Conservation (phyloP, 106 monocot species). For the Amphibolis antarctica region DNA sequence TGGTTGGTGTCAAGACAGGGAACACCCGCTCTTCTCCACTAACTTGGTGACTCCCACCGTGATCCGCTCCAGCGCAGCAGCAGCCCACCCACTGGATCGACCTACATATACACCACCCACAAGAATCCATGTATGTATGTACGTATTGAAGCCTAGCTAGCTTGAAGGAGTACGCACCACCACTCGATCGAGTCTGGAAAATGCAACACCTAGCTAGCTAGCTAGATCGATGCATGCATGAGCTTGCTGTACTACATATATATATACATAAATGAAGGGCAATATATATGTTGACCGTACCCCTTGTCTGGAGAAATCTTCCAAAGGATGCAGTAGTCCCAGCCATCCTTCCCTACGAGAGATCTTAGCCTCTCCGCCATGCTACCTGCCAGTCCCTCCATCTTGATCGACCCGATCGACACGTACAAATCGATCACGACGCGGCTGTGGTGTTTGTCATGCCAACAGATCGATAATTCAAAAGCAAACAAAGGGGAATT, state of each 20-base stretch:
- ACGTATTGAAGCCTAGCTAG: too few species aligned
- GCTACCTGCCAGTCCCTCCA: neutral
- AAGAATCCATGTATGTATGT: too few species aligned
- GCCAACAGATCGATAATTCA: too few species aligned
- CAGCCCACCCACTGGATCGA: slow-evolving; percentile 34
- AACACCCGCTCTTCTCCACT: slow-evolving; percentile 11
- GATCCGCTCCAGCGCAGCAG: slow-evolving; percentile 41
- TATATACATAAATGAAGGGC: neutral
- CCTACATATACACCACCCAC: slow-evolving; percentile 11
- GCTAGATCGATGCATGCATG: too few species aligned
- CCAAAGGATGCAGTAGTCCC: slow-evolving; percentile 83
- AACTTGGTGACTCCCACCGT: neutral
- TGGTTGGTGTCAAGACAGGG: neutral
- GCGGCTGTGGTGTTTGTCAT: too few species aligned
- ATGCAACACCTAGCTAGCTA: too few species aligned
- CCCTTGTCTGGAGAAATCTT: slow-evolving; percentile 57
- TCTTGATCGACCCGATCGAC: too few species aligned
- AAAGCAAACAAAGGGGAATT: too few species aligned
- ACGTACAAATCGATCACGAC: too few species aligned
- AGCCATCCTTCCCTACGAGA: slow-evolving; percentile 48
- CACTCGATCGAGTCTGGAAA: too few species aligned
- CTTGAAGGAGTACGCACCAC: too few species aligned
- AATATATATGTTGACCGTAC: slow-evolving; percentile 18
- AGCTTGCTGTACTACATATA: too few species aligned
- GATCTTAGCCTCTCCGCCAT: slow-evolving; percentile 44